These are phyloP conservation scores for Ceratopteris richardii DNA, from an alignment of 75 land plant species.

Conservation along the genomic window DNA sequence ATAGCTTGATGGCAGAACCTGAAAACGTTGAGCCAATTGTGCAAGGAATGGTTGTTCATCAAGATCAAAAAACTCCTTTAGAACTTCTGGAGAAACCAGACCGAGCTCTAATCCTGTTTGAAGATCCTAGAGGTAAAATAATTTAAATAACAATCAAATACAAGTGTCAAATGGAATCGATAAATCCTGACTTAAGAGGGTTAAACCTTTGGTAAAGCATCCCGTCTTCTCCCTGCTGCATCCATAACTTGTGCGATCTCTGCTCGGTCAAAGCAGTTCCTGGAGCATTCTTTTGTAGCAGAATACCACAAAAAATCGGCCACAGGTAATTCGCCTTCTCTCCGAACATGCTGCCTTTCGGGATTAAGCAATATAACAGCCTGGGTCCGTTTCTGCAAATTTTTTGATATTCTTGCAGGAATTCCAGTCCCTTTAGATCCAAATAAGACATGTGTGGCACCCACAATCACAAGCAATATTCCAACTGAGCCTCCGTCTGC, in stretches of 20 bases:
- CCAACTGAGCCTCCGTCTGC: constrained; percentile 56
- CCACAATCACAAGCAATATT: constrained; percentile 68
- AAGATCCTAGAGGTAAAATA: constrained; percentile 47
- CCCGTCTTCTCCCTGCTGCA: constrained; percentile 84
- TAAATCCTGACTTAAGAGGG: not conserved
- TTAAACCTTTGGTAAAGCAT: constrained; percentile 84
- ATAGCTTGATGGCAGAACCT: constrained; percentile 32
- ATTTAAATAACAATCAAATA: too few species aligned
- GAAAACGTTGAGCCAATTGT: constrained; percentile 66
- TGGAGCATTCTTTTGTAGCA: constrained; percentile 73
- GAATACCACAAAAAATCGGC: constrained; percentile 98
- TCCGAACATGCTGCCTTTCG: constrained; percentile 75
- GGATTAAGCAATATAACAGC: constrained; percentile 74
- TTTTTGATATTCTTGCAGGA: constrained; percentile 80
- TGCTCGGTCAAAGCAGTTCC: constrained; percentile 95
- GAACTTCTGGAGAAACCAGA: constrained; percentile 76
- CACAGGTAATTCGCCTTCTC: constrained; percentile 80
- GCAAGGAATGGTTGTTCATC: constrained; percentile 75
- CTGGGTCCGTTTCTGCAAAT: constrained; percentile 70
- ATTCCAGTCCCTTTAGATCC: constrained; percentile 77
- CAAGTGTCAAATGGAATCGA: not conserved
- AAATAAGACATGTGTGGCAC: constrained; percentile 76
- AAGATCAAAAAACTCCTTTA: constrained; percentile 85
- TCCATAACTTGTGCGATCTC: constrained; percentile 94
- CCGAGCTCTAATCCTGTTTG: constrained; percentile 90